A percentile compares a stretch with the other conserved stretches of the same genome.
Conservation (phyloP, 179 eudicot genomes). For the Amaranthus tricolor region DNA sequence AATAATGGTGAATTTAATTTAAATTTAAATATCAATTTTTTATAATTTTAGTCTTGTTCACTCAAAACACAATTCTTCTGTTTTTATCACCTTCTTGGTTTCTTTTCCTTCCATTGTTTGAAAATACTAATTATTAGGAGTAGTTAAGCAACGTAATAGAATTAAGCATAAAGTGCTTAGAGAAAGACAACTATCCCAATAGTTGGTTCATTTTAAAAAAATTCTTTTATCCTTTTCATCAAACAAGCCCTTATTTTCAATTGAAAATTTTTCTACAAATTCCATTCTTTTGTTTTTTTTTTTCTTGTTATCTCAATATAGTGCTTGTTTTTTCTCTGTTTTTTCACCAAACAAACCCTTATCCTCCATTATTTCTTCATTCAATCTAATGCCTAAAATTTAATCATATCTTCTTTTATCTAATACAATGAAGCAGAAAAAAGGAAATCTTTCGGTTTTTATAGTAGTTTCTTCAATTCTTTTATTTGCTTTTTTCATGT, state of each 20-base stretch:
- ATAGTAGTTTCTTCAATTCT: constrained; percentile 60
- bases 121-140: background rate
- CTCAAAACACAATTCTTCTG: constrained; percentile 1
- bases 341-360: background rate
- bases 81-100: background rate
- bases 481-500: constrained; percentile 77
- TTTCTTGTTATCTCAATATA: constrained; percentile 3
- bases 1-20: no score
- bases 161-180: constrained; percentile 22
- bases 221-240: constrained; percentile 24
- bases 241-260: constrained; percentile 11
- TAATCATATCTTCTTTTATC: constrained; percentile 1
- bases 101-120: constrained; percentile 7
- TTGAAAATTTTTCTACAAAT: background rate
- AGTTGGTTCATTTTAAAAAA: constrained; percentile 16
- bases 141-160: constrained; percentile 31
- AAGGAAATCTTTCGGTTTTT: constrained; percentile 51
- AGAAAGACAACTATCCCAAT: constrained; percentile 29
- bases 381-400: constrained; percentile 25
- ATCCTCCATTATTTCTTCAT: background rate
- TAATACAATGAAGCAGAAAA: constrained; percentile 55
- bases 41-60: background rate
- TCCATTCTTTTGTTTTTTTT: background rate
- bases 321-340: constrained; percentile 13
- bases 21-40: background rate